Evolutionary conservation across 225 moss, liverwort and hornwort genomes (phyloP), one percentile per base, ranked within the genome.

Genomic region (Marchantia paleacea): DNA sequence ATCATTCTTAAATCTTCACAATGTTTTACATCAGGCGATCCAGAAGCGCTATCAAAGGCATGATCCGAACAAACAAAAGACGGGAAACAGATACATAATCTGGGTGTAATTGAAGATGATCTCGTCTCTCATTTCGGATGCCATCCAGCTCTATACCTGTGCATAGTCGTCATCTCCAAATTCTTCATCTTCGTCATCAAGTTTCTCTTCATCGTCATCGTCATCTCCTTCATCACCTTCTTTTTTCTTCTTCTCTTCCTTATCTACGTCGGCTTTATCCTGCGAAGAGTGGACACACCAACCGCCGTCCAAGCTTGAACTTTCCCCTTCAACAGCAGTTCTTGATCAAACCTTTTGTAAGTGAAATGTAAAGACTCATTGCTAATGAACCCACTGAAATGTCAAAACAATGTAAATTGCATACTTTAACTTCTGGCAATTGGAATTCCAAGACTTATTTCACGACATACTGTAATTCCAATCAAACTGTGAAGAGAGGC

Each of bases 171-270:
- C 89, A 58, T 89, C 89, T 3, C 77, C 87, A 64, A 85, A 80
- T 51, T 89, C 88, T 58, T 89, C 87, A 12, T 90, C 89, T 61
- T 89, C 89, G 29, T 87, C 89, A 24, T 90, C 89, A 52, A 87
- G 7, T 76, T 76, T 84, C 79, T 79, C 85, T 49, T 84, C 82
- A 62, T 87, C 89, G 54, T 90, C 89, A 12, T 77, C 89, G 24
- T 87, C 89, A 25, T 77, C 89, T 26, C 75, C 84, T 54, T 85
- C 89, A 63, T 87, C 87, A 12, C 85, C 89, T 15, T 87, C 83
- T 48, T 87, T 90, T 55, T 90, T 90, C 65, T 90, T 83, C 68
- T 87, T 85, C 53, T 84, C 82, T 22, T 85, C 87, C 22, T 81
- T 78, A 30, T 81, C 87, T 71, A 76, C 83, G 7, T 82, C 87